These are phyloP conservation scores for Sclerotinia borealis DNA, from an alignment of 2,329 filamentous ascomycete genomes.

Conservation along the genomic window DNA sequence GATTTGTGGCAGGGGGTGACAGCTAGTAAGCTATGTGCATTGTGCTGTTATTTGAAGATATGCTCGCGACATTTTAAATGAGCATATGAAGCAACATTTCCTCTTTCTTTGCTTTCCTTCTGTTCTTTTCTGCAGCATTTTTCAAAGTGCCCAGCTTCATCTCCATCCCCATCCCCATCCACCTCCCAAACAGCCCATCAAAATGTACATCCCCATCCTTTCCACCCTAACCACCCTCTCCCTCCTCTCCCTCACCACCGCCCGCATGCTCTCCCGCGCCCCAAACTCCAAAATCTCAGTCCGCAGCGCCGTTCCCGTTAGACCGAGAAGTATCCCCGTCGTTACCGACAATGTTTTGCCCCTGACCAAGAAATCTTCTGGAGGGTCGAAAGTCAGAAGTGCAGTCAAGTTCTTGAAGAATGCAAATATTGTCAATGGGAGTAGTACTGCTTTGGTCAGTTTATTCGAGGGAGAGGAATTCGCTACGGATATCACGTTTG, in stretches of 20 bases:
- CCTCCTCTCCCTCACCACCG: not conserved
- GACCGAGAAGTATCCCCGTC: not conserved
- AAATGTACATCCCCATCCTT: not conserved
- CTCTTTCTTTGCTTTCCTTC: not conserved
- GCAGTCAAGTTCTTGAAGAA: conserved; percentile 1
- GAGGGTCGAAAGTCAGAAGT: not conserved
- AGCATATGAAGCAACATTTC: not conserved
- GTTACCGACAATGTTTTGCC: conserved; percentile 7
- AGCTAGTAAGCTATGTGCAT: not conserved
- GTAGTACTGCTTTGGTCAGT: not conserved
- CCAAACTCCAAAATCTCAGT: not conserved
- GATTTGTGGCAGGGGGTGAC: not conserved
- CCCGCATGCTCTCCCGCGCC: not conserved
- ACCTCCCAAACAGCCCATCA: not conserved
- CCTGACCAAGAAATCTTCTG: not conserved
- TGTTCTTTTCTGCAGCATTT: not conserved
- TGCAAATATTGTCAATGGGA: not conserved
- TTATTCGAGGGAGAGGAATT: conserved; percentile 7
- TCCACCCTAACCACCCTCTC: not conserved
- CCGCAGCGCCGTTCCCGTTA: not conserved
- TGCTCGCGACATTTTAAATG: not conserved
- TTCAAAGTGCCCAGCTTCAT: not conserved
- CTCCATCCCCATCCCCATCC: not conserved
- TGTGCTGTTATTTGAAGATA: not conserved
- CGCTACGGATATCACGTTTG: conserved; percentile 26